phyloP scores from a whole-genome alignment of 208 protist species.

The Wallacemonas rigidus region DNA sequence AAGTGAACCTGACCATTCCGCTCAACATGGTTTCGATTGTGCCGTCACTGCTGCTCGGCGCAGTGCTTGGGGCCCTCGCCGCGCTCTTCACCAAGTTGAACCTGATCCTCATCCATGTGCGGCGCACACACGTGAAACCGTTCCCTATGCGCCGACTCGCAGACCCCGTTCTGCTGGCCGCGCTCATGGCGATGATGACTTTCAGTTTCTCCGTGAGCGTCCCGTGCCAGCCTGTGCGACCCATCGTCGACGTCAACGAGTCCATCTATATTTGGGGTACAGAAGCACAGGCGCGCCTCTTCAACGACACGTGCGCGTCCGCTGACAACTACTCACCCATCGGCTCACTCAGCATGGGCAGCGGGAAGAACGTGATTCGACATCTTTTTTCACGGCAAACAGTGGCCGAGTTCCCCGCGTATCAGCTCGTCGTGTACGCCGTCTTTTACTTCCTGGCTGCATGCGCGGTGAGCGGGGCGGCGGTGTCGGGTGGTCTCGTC shows the following conservation, averaged over 20 bases:
- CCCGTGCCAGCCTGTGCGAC: slow-evolving; percentile 42
- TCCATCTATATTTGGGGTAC: slow-evolving; percentile 74
- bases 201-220: slow-evolving; percentile 51
- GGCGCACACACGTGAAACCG: slow-evolving; percentile 51
- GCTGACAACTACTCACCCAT: slow-evolving; percentile 70
- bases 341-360: slow-evolving; percentile 83
- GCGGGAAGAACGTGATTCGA: slow-evolving; percentile 84
- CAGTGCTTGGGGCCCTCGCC: slow-evolving; percentile 77
- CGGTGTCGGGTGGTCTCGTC: slow-evolving; percentile 88
- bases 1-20: slow-evolving; percentile 85
- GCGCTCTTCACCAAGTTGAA: slow-evolving; percentile 91
- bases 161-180: slow-evolving; percentile 68
- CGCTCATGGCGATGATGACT: slow-evolving; percentile 57
- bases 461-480: slow-evolving; percentile 68
- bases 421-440: slow-evolving; percentile 75
- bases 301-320: slow-evolving; percentile 68
- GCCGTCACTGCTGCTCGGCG: slow-evolving; percentile 85
- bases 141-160: slow-evolving; percentile 60
- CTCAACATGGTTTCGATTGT: slow-evolving; percentile 87
- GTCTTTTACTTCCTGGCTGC: slow-evolving; percentile 84
- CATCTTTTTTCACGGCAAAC: slow-evolving; percentile 90
- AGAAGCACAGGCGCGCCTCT: slow-evolving; percentile 49
- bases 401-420: slow-evolving; percentile 62
- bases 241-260: slow-evolving; percentile 36
- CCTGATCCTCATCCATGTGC: slow-evolving; percentile 80